Evolutionary conservation across 1,284 basidiomycete species (phyloP).

Genomic region (Sporisorium graminicola): DNA sequence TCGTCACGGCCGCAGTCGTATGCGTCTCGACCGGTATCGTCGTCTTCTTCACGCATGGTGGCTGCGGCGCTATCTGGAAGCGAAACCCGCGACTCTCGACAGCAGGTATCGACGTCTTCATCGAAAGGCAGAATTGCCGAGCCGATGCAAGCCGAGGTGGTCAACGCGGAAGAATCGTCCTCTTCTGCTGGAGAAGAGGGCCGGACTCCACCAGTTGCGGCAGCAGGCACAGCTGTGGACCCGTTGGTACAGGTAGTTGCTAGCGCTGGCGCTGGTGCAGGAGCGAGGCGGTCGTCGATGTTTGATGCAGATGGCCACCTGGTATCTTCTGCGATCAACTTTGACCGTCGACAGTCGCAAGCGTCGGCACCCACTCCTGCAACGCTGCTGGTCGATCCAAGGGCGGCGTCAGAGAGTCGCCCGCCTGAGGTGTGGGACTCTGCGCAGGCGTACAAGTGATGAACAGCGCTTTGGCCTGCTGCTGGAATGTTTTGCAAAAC

Average conservation of each 20-base stretch:
- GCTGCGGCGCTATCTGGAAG: constrained; percentile 13
- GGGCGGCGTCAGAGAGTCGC: neutral
- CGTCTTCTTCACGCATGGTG: constrained; percentile 23
- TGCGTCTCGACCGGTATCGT: constrained; percentile 15
- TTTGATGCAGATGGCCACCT: constrained; percentile 36
- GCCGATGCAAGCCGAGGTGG: constrained; percentile 52
- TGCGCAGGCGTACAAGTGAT: constrained; percentile 38
- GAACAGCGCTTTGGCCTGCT: neutral
- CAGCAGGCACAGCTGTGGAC: neutral
- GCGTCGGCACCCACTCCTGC: neutral
- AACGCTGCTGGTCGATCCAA: neutral
- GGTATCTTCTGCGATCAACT: constrained; percentile 26
- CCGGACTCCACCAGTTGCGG: constrained; percentile 12
- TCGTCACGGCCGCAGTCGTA: constrained; percentile 37
- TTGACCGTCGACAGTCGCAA: constrained; percentile 18
- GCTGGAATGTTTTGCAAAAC: neutral
- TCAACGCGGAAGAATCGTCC: constrained; percentile 29
- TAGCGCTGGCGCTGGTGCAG: neutral
- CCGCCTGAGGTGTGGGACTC: constrained; percentile 39
- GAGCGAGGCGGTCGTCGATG: constrained; percentile 1
- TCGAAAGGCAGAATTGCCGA: constrained; percentile 33
- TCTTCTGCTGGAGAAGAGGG: constrained; percentile 11
- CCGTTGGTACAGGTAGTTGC: neutral
- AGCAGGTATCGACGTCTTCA: constrained; percentile 28
- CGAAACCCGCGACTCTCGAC: constrained; percentile 27